Percentiles rank a stretch among this genome's conserved stretches.
Conservation (phyloP, 805 yeast species). For the Ogataea allantospora region DNA sequence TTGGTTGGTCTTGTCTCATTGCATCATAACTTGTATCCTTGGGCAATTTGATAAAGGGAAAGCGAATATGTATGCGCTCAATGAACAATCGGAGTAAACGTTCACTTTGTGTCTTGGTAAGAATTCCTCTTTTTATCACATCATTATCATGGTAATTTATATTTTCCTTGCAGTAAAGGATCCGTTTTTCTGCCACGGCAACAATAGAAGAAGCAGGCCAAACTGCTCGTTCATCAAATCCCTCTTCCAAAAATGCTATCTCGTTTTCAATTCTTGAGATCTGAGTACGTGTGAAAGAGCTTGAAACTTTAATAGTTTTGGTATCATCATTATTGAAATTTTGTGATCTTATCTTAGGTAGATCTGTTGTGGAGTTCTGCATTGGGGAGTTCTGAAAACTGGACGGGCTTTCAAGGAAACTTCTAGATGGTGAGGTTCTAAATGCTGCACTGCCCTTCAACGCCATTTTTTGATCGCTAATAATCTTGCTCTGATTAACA, state of each 20-base stretch:
- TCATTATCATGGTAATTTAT: conserved; percentile 37
- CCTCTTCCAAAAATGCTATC: conserved; percentile 35
- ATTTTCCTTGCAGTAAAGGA: conserved; percentile 30
- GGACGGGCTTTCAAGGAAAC: not conserved
- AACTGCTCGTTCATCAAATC: conserved; percentile 37
- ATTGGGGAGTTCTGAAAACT: not conserved
- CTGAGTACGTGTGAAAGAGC: conserved; percentile 22
- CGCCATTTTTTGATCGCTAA: conserved; percentile 11
- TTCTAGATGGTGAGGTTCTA: not conserved
- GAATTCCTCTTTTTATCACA: conserved; percentile 54
- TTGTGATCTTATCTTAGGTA: not conserved
- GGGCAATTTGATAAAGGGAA: conserved; percentile 60
- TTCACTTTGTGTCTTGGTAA: conserved; percentile 60
- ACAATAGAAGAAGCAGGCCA: conserved; percentile 47
- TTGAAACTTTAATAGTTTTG: conserved; percentile 3
- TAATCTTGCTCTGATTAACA: conserved; percentile 10
- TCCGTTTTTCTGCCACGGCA: conserved; percentile 43
- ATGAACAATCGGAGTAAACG: conserved; percentile 51
- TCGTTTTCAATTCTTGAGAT: conserved; percentile 40
- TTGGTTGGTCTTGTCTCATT: conserved; percentile 53
- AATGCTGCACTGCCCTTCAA: not conserved
- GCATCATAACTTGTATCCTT: conserved; percentile 42
- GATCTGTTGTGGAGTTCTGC: not conserved
- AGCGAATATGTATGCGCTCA: conserved; percentile 41
- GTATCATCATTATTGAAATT: not conserved